Evolutionary conservation across 345 rosid species (phyloP), one percentile per base, ranked within the genome.

Genomic region (Brassica cretica): DNA sequence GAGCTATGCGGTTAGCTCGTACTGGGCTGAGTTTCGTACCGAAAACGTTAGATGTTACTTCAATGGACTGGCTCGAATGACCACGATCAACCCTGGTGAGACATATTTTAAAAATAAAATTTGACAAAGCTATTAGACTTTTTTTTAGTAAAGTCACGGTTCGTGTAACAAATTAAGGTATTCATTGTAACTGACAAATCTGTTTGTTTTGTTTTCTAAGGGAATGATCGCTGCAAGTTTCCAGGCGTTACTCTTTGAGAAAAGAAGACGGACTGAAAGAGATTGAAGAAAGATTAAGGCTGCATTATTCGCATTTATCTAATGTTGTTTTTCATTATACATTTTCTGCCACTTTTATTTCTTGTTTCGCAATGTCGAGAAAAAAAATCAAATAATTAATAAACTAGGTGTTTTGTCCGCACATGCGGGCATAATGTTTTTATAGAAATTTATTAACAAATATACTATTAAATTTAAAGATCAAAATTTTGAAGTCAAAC

Each of bases 1-100:
- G 2, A 91, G 88, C 72, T 93, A 84, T 11, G 98, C 98, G 0
- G 75, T 93, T 44, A 91, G 92, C 75, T 87, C 96, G 2, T 87
- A 89, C 35, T 89, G 93, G 96, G 86, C 96, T 8, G 77, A 81
- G 79, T 89, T 86, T 44, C 81, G 88, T 44, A 85, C 61, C 53
- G 77, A 37, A 29, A 91, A 87, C 7, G 86, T 83, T 32, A 78
- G 46, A 37, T 93, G 98, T 88, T 84, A 80, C 86, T 88, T 91
- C 66, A 80, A 86, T 84, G 96, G 98, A 64, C 76, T 89, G 15
- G 94, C 96, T n/a, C 81, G 66, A 61, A 87, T 86, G 82, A 89
- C 90, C 63, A 83, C 81, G 9, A 66, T 2, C 3, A 74, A 89
- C 72, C 98, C 98, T 24, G 89, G 96, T 93, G 75, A 88, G 89